Conservation (phyloP, 495 filamentous ascomycete genomes). For the Staphylotrichum tortipilum region DNA sequence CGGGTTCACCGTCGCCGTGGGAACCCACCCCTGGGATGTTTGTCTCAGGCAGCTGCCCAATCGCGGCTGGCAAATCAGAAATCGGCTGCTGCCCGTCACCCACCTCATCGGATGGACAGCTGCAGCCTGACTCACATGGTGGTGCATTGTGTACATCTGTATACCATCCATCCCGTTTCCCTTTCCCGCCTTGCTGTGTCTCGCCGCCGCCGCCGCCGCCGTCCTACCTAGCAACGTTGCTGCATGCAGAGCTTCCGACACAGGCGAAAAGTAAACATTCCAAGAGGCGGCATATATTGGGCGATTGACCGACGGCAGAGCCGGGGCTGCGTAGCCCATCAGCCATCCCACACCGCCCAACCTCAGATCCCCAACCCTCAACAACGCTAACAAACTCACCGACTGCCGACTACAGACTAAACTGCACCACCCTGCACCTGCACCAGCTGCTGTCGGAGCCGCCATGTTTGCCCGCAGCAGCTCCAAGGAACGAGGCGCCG, state of each 20-base stretch:
- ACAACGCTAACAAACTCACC: neutral
- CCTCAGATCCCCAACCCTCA: neutral
- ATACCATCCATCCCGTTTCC: neutral
- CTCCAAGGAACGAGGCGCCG: conserved; percentile 26
- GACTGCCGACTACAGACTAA: neutral
- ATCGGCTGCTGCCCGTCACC: neutral
- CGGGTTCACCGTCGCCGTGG: conserved; percentile 16
- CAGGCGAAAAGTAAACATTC: conserved; percentile 14
- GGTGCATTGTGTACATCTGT: no score
- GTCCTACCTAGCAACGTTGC: conserved; percentile 12
- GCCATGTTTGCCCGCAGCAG: conserved; percentile 27
- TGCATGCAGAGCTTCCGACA: neutral
- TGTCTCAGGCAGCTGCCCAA: conserved; percentile 10
- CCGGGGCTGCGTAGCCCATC: neutral
- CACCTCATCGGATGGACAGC: conserved; percentile 1
- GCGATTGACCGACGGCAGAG: neutral
- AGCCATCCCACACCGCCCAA: neutral
- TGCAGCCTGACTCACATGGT: conserved; percentile 3
- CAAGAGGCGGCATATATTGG: conserved; percentile 2
- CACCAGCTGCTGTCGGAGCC: neutral
- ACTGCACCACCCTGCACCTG: neutral
- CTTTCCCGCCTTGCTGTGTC: neutral
- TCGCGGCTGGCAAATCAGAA: conserved; percentile 6
- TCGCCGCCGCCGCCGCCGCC: no score
- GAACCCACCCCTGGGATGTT: conserved; percentile 12